Evolutionary conservation across 2,329 filamentous ascomycete species (phyloP), one percentile per base, ranked within the genome.

Genomic region (Endocalyx cinctus): DNA sequence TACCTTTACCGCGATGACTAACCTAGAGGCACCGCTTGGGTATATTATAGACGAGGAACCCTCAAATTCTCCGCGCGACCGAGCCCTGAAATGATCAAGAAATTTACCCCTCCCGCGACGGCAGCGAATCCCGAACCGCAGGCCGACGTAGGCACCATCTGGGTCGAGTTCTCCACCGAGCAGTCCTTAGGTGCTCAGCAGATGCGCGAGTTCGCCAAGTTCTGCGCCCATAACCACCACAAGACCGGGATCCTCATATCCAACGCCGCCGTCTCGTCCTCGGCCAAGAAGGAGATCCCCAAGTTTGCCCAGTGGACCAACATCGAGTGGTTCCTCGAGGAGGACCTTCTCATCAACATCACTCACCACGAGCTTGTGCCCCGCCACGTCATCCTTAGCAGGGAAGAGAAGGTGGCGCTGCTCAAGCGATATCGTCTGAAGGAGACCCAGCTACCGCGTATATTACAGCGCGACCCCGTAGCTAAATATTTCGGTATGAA

Each of bases 281-380:
- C 89, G 40, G 90, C 89, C 23, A 79, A 90, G 60, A 94, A 94
- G 68, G 80, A 89, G 47, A 83, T 94, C 50, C 80, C 80, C 45
- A 81, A 82, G 39, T 79, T 90, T 37, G 78, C 84, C 49, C 79
- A 80, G 42, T 74, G 79, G 58, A 84, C 84, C 35, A 79, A 85
- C 54, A 87, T 96, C 55, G 92, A 98, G 69, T 87, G 87, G 58
- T 98, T 98, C 69, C 78, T 90, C 51, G 92, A 97, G 70, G 84
- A 92, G 60, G 92, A 98, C 64, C 66, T 98, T 51, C 74, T 97
- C 39, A 89, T 98, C 63, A 98, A 98, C 67, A 97, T 98, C 62
- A 97, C 90, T 39, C 86, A 89, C 61, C 92, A 98, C 67, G 90
- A 97, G 65, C 76, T 98, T 35, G 92, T 98, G 18, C 92, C 92